Percentiles rank a stretch among this genome's conserved stretches.
Conservation (phyloP, 106 monocot species). For the Dactylorhiza incarnata region DNA sequence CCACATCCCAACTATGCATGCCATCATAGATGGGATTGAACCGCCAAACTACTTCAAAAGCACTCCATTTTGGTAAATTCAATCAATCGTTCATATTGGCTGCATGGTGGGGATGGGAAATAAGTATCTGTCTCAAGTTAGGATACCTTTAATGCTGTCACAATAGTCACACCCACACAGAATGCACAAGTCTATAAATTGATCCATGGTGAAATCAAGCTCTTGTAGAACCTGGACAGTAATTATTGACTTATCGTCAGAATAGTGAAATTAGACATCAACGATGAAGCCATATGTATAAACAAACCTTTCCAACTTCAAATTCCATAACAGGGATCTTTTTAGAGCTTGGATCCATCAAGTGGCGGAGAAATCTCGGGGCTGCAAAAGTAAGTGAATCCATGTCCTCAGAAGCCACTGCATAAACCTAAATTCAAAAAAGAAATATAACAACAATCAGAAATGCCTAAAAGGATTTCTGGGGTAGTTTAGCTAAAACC, state of each 20-base stretch:
- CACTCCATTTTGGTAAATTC: no score
- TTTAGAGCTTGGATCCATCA: slow-evolving; percentile 85
- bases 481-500: slow-evolving; percentile 20
- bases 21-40: no score
- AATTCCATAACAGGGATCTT: slow-evolving; percentile 88
- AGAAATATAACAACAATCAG: slow-evolving; percentile 3
- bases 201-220: slow-evolving; percentile 76
- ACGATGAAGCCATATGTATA: background rate
- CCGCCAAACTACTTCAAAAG: no score
- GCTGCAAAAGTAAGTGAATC: slow-evolving; percentile 88
- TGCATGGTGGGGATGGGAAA: no score
- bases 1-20: no score
- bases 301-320: slow-evolving; percentile 66
- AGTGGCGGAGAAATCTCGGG: slow-evolving; percentile 83
- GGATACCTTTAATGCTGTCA: slow-evolving; percentile 78
- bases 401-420: slow-evolving; percentile 94
- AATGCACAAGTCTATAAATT: slow-evolving; percentile 88
- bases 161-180: slow-evolving; percentile 93
- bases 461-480: background rate
- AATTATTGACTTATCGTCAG: background rate
- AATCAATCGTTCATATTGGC: no score
- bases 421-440: slow-evolving; percentile 53
- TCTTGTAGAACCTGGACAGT: slow-evolving; percentile 62
- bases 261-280: background rate
- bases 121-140: background rate